These are phyloP conservation scores for Candida nanaspora DNA, from an alignment of 805 yeast genomes.

Conservation along the genomic window DNA sequence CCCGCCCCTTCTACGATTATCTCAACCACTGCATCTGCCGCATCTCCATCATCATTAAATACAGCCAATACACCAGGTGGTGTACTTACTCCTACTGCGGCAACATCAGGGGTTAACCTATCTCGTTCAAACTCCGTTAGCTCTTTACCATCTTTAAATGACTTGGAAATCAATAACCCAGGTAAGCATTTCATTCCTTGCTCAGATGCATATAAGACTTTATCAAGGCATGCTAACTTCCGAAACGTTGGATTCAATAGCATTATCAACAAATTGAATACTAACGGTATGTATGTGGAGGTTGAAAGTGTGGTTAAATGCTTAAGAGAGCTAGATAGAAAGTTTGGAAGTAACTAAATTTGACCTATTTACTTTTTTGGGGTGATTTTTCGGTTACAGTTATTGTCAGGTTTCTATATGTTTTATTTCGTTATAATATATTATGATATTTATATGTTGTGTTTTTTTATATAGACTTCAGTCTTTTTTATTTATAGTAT, in stretches of 20 bases:
- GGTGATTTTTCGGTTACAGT: no score
- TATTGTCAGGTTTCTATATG: no score
- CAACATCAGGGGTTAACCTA: constrained; percentile 7
- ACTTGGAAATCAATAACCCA: constrained; percentile 21
- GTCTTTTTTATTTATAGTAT: neutral
- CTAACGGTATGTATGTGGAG: constrained; percentile 85
- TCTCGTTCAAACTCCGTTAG: constrained; percentile 12
- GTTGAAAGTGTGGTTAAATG: constrained; percentile 87
- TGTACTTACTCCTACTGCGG: neutral
- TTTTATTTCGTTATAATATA: no score
- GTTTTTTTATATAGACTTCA: neutral
- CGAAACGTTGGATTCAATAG: constrained; percentile 65
- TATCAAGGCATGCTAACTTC: constrained; percentile 76
- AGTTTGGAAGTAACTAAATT: constrained; percentile 32
- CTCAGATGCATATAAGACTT: constrained; percentile 83
- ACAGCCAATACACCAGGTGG: constrained; percentile 7
- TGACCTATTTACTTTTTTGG: no score
- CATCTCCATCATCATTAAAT: constrained; percentile 9
- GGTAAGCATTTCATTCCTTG: constrained; percentile 69
- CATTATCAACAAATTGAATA: constrained; percentile 66
- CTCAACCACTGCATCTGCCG: constrained; percentile 4
- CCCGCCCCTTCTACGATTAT: neutral
- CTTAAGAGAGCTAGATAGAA: constrained; percentile 70
- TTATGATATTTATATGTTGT: neutral
- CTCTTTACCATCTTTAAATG: constrained; percentile 19